These are phyloP conservation scores for Cutaneotrichosporon cavernicola DNA, from an alignment of 1,284 basidiomycete species.

Conservation along the genomic window DNA sequence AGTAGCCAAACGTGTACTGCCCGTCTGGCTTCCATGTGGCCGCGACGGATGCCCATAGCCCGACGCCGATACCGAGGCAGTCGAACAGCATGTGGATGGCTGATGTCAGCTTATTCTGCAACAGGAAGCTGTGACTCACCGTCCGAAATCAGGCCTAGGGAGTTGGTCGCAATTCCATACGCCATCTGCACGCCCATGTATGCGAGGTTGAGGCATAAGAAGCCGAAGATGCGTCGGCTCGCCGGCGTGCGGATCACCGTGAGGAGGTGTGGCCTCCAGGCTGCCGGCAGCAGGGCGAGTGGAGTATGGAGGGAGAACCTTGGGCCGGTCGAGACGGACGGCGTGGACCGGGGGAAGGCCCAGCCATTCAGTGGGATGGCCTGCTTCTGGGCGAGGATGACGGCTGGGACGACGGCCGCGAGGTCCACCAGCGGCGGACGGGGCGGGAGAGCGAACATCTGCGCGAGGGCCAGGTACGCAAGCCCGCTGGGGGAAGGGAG, in stretches of 20 bases:
- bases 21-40: slow-evolving; percentile 95
- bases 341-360: neutral
- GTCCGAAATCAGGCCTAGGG: slow-evolving; percentile 92
- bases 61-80: slow-evolving; percentile 95
- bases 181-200: slow-evolving; percentile 96
- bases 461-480: slow-evolving; percentile 30
- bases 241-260: slow-evolving; percentile 86
- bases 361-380: neutral
- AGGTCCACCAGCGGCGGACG: slow-evolving; percentile 30
- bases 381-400: neutral
- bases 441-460: slow-evolving; percentile 44
- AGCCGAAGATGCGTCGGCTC: slow-evolving; percentile 94
- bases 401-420: slow-evolving; percentile 28
- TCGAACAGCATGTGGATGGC: slow-evolving; percentile 99
- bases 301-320: neutral
- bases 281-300: slow-evolving; percentile 29
- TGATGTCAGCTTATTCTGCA: slow-evolving; percentile 43
- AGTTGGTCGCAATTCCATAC: slow-evolving; percentile 97
- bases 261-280: slow-evolving; percentile 69
- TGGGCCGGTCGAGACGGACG: neutral
- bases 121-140: slow-evolving; percentile 59
- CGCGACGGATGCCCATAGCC: slow-evolving; percentile 94
- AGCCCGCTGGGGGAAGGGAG: slow-evolving; percentile 17
- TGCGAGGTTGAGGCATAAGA: slow-evolving; percentile 87
- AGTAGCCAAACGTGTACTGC: slow-evolving; percentile 93